A percentile compares a stretch with the other conserved stretches of the same genome.
phyloP scores from a whole-genome alignment of 306 rosid genomes.

The Cicer yamashitae region DNA sequence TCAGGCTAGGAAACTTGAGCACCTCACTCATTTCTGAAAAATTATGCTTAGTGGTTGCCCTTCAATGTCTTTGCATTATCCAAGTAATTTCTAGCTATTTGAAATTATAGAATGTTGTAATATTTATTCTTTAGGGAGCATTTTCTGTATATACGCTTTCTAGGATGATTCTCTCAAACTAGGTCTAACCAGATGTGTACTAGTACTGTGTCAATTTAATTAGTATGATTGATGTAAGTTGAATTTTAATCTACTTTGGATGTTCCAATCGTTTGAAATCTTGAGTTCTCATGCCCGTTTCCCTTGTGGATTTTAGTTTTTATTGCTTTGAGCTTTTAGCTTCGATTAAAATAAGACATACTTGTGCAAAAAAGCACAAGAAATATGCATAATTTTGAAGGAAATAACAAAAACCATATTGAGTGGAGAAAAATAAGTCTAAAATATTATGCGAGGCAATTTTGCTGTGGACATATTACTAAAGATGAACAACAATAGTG shows the following conservation, averaged over 20 bases:
- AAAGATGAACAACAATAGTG: background rate
- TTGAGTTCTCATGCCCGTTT: background rate
- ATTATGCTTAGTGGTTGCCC: constrained; percentile 10
- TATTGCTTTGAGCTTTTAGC: background rate
- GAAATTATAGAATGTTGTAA: constrained; percentile 3
- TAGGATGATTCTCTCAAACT: background rate
- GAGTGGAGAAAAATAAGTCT: background rate
- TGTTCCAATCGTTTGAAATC: too few species aligned
- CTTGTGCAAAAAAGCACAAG: background rate
- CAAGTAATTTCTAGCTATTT: constrained; percentile 33
- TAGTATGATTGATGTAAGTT: constrained; percentile 25
- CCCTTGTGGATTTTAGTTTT: background rate
- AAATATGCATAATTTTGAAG: background rate
- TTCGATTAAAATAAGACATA: background rate
- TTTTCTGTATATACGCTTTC: constrained; percentile 35
- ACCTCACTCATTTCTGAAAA: constrained; percentile 59
- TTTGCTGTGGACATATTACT: background rate
- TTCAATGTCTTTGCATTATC: background rate
- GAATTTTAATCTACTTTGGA: constrained; percentile 16
- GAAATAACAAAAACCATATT: background rate
- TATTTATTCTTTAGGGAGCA: constrained; percentile 16
- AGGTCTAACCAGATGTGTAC: background rate
- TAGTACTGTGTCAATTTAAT: constrained; percentile 8
- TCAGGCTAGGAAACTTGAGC: constrained; percentile 84
- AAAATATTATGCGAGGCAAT: background rate